A percentile compares a stretch with the other conserved stretches of the same genome.
Evolutionary conservation across 2,329 filamentous ascomycete genomes (phyloP).

Genomic region (Ceratocystis destructans): DNA sequence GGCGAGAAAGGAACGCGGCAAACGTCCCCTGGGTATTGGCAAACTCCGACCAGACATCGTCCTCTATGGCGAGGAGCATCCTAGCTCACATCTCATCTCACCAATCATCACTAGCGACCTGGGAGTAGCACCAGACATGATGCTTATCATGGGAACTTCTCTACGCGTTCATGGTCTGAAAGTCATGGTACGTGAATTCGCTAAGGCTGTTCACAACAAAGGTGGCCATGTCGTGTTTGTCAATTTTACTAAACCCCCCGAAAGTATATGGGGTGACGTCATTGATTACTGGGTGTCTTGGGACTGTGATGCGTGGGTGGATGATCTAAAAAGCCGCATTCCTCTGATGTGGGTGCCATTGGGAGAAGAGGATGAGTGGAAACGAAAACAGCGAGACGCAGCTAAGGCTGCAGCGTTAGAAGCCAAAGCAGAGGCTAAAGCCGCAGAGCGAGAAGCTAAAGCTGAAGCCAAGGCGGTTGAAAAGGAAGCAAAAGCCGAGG

Average conservation of each 20-base stretch:
- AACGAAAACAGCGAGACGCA: conserved; percentile 29
- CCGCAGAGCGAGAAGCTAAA: conserved; percentile 15
- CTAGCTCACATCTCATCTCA: conserved; percentile 52
- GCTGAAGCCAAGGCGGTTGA: conserved; percentile 10
- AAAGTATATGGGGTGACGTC: conserved; percentile 58
- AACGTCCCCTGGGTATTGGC: conserved; percentile 52
- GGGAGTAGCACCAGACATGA: conserved; percentile 47
- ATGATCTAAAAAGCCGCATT: conserved; percentile 45
- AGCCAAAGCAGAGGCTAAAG: conserved; percentile 16
- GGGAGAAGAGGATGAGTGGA: conserved; percentile 32
- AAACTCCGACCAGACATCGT: conserved; percentile 60
- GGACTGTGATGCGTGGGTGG: conserved; percentile 63
- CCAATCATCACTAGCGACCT: conserved; percentile 56
- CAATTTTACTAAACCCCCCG: conserved; percentile 57
- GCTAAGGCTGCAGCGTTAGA: conserved; percentile 15
- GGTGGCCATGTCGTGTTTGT: conserved; percentile 59
- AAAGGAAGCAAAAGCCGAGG: conserved; percentile 14
- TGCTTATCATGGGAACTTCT: conserved; percentile 58
- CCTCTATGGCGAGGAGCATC: conserved; percentile 60
- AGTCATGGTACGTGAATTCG: conserved; percentile 56
- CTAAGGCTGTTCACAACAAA: conserved; percentile 53
- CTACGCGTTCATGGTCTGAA: conserved; percentile 59
- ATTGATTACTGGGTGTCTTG: conserved; percentile 63
- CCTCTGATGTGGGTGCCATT: conserved; percentile 46
- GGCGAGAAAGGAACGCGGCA: conserved; percentile 49